A percentile compares a stretch with the other conserved stretches of the same genome.
Conservation (phyloP, 768 basidiomycete species). For the Filobasidium wieringae region DNA sequence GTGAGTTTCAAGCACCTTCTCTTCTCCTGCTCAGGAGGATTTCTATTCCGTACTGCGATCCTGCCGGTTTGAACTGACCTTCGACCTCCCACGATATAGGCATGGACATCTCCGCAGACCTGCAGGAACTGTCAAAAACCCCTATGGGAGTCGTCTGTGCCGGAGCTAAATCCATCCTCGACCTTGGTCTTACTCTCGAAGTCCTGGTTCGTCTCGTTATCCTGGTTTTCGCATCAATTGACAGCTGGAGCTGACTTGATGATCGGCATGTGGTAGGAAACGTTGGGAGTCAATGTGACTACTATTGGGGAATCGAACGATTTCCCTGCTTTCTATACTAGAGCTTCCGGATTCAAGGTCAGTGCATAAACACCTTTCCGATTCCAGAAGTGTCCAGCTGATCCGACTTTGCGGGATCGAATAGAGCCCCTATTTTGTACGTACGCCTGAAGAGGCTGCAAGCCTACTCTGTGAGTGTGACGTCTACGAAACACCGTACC, state of each 20-base stretch:
- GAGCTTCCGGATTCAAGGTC: constrained; percentile 68
- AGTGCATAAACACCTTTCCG: too few relatives aligned
- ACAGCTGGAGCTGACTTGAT: background rate
- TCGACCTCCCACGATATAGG: constrained; percentile 52
- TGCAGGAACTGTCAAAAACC: constrained; percentile 76
- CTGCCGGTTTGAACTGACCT: background rate
- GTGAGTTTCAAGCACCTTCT: constrained; percentile 39
- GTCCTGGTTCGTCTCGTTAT: constrained; percentile 33
- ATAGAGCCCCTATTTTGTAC: constrained; percentile 8
- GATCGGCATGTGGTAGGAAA: constrained; percentile 53
- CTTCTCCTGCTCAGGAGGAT: background rate
- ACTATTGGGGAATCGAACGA: constrained; percentile 62
- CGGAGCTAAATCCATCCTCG: constrained; percentile 87
- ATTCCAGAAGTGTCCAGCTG: background rate
- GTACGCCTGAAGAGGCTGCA: constrained; percentile 48
- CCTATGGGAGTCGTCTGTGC: constrained; percentile 86
- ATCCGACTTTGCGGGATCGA: background rate
- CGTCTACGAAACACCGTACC: background rate
- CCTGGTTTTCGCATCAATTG: constrained; percentile 18
- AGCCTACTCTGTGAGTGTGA: constrained; percentile 53
- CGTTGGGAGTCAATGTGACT: constrained; percentile 81
- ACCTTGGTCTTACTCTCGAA: constrained; percentile 58
- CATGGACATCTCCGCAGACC: constrained; percentile 89
- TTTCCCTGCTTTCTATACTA: constrained; percentile 90
- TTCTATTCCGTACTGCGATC: background rate